Percentiles rank a stretch among this genome's conserved stretches.
phyloP scores from a whole-genome alignment of 2,329 filamentous ascomycete species.

The Sporothrix protearum region DNA sequence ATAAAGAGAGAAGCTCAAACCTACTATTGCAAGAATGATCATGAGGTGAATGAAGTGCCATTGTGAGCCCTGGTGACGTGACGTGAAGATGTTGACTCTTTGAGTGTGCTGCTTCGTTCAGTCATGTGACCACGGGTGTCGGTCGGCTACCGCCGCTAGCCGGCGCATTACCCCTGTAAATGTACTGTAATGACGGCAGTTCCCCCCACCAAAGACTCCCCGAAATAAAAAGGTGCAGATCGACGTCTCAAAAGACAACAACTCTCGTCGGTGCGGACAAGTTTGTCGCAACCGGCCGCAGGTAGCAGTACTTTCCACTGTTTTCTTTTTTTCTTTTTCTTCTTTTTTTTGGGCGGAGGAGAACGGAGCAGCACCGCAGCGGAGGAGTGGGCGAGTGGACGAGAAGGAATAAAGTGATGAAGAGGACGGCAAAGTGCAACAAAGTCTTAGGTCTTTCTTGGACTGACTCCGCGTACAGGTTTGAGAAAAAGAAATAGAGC shows the following conservation, averaged over 20 bases:
- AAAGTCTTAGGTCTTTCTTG: no score
- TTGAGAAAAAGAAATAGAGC: not conserved
- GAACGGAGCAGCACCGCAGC: not conserved
- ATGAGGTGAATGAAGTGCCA: not conserved
- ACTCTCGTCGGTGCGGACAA: not conserved
- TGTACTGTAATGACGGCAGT: not conserved
- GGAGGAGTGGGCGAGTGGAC: conserved; percentile 23
- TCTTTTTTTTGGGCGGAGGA: not conserved
- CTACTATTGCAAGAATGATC: not conserved
- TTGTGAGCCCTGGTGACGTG: not conserved
- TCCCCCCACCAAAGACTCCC: not conserved
- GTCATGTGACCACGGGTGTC: not conserved
- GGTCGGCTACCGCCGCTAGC: conserved; percentile 5
- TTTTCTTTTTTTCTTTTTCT: no score
- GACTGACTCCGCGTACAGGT: not conserved
- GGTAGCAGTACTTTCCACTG: not conserved
- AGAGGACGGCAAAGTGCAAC: not conserved
- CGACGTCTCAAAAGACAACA: not conserved
- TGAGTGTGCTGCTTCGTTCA: no score
- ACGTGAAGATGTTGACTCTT: not conserved
- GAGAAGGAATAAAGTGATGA: not conserved
- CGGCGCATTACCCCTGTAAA: not conserved
- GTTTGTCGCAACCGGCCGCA: conserved; percentile 10
- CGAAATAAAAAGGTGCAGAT: not conserved
- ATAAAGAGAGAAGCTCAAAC: conserved; percentile 15